Evolutionary conservation across 2,329 filamentous ascomycete genomes (phyloP), one percentile per base, ranked within the genome.

Genomic region (Tolypocladium endophyticum): DNA sequence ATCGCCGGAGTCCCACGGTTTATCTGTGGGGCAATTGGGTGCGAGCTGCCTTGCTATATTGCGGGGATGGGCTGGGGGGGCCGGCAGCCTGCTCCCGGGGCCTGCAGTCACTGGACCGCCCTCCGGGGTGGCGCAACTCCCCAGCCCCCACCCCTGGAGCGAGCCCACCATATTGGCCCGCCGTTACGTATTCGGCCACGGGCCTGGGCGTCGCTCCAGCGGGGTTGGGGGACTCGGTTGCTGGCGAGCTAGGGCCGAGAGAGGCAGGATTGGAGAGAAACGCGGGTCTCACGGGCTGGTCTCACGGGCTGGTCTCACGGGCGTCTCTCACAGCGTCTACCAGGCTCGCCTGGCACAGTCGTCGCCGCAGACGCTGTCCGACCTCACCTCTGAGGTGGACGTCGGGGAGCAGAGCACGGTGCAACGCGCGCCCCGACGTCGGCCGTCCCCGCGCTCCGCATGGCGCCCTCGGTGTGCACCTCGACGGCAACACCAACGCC

Each of bases 171-270:
- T 0, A 55, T 59, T 59, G 58, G 58, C 58, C 33, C 41, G n/a
- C 39, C 28, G 58, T 59, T 59, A 59, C 58, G 58, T 59, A 59
- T 54, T 56, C 33, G 30, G 53, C 47, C 25, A 12, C 11, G 14
- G 20, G 47, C 16, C 47, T 9, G 25, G 39, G 3, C 25, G 16
- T 52, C 28, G 28, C 7, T 52, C 9, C 47, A 30, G 28, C 25
- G 47, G 28, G 57, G 52, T 45, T 36, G 43, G 47, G 47, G 25
- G 16, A 30, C 47, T 28, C 8, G 14, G 7, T 43, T 28, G 25
- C 47, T 30, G 52, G n/a, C 28, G 47, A 33, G 53, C 43, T 30
- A 50, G 11, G 36, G 52, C 28, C 39, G 25, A 47, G 57, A 53
- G 36, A 43, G 58, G 35, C 23, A 52, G 47, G 25, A 53, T 59